A percentile compares a stretch with the other conserved stretches of the same genome.
Conservation (phyloP, 73 alveolate genomes). For the Symbiodinium pilosum region DNA sequence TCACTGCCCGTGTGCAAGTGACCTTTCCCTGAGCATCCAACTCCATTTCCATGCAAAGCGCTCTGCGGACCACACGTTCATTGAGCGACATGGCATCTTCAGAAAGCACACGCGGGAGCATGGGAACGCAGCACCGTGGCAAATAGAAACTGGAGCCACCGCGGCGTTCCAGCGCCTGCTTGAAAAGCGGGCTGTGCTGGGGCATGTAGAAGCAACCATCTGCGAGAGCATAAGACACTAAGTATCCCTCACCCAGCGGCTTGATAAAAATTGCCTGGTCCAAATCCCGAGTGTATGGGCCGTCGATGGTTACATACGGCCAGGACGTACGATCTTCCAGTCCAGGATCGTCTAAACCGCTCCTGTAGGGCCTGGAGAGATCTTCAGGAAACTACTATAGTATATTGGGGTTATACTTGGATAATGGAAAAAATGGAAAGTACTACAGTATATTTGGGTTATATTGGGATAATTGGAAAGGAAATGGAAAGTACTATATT, state of each 20-base stretch:
- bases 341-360: not conserved
- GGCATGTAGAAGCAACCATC: not conserved
- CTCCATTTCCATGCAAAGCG: conserved; percentile 15
- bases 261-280: not conserved
- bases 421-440: too few species aligned
- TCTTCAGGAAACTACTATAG: too few species aligned
- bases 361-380: not conserved
- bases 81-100: conserved; percentile 12
- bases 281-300: conserved; percentile 5
- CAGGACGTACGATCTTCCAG: conserved; percentile 1
- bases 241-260: not conserved
- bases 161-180: not conserved
- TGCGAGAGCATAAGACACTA: not conserved
- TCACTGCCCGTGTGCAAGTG: not conserved
- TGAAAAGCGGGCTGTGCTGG: not conserved
- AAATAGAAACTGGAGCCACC: not conserved
- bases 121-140: not conserved
- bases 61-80: not conserved
- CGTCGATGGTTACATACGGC: conserved; percentile 10
- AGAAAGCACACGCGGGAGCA: not conserved
- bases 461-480: too few species aligned
- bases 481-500: too few species aligned
- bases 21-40: not conserved
- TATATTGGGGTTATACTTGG: too few species aligned
- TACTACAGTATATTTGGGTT: too few species aligned